Percentiles rank a stretch among this genome's conserved stretches.
Evolutionary conservation across 164 flowering plant species (phyloP).

Genomic region (Berberis thunbergii): DNA sequence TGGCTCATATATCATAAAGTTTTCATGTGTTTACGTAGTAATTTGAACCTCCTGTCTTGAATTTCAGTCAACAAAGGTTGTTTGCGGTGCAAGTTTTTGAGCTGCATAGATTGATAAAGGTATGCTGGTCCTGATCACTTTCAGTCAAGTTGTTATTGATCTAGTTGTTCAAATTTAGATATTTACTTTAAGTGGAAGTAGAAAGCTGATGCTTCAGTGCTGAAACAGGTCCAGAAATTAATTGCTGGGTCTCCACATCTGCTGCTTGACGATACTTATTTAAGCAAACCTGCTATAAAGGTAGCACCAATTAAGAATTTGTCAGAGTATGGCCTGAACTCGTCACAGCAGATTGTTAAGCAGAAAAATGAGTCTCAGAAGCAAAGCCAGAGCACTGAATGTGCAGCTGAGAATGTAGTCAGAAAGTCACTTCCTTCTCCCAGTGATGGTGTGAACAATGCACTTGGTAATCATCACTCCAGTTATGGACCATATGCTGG

Average conservation of each 20-base stretch:
- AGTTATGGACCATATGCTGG: constrained; percentile 16
- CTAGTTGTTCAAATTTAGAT: not conserved
- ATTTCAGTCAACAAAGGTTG: constrained; percentile 76
- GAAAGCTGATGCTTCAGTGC: not conserved
- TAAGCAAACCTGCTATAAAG: constrained; percentile 25
- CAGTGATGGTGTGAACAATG: constrained; percentile 21
- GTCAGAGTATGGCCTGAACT: constrained; percentile 25
- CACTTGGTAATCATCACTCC: constrained; percentile 17
- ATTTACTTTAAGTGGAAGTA: not conserved
- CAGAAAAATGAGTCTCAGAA: constrained; percentile 29
- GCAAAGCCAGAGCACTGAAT: constrained; percentile 25
- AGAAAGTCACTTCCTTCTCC: constrained; percentile 31
- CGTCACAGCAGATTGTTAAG: constrained; percentile 20
- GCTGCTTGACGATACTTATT: constrained; percentile 26
- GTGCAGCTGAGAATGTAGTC: constrained; percentile 39
- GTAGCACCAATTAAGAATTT: constrained; percentile 23
- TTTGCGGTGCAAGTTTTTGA: constrained; percentile 89
- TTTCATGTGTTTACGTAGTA: not conserved
- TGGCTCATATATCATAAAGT: not conserved
- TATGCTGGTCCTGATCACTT: constrained; percentile 12
- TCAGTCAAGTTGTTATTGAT: not conserved
- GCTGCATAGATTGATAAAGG: constrained; percentile 84
- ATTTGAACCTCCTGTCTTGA: constrained; percentile 1
- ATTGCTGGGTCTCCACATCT: constrained; percentile 60
- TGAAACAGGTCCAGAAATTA: constrained; percentile 61